Base-by-base conservation (phyloP, 768 basidiomycete species). In the Leucosporidium yakuticum region DNA sequence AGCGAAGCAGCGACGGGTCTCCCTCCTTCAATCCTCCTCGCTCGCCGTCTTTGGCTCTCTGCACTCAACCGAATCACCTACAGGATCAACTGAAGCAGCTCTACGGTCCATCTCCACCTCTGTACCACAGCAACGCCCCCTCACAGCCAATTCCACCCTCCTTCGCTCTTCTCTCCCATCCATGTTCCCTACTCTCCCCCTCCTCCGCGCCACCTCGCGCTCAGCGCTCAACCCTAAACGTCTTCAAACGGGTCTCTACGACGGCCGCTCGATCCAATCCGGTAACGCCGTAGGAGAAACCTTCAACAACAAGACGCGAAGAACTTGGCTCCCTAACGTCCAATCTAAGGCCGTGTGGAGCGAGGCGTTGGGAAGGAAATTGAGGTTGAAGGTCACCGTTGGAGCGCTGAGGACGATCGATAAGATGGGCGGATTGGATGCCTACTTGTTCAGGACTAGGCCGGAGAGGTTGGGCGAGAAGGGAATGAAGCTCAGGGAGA, bases 321-420 rank as follows among this genome's bases (percentile, higher is more conserved):
- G 91, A 50, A 84, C 87, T 54, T 94, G 91, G 91, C 81, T 91
- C 17, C 91, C 91, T 47, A 94, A 94, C 79, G 83, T 91, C 29
- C 90, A 92, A 73, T 80, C 81, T 60, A 91, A 92, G 78, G 84
- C 86, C 2, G 74, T 92, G 55, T 83, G 80, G 70, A 91, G 88
- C 19, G 86, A 88, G 20, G 79, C 84, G 12, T 78, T 91, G 47
- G 84, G 83, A 36, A 78, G 82, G 60, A 80, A 80, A 54, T 75
- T 94, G 7, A 81, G 82, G 60, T 79, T 91, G 32, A 89, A 89
- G 75, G 78, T 92, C 62, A 89, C 90, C 1, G 85, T 88, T 34
- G 80, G 87, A 32, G 89, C 89, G 5, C 77, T 94, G 75, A 85
- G 83, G 78, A 90, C 88, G 12, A 89, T 94, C 55, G 86, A 90